Base-by-base conservation (phyloP, 1,284 basidiomycete species). In the Cryptococcus sp. region DNA sequence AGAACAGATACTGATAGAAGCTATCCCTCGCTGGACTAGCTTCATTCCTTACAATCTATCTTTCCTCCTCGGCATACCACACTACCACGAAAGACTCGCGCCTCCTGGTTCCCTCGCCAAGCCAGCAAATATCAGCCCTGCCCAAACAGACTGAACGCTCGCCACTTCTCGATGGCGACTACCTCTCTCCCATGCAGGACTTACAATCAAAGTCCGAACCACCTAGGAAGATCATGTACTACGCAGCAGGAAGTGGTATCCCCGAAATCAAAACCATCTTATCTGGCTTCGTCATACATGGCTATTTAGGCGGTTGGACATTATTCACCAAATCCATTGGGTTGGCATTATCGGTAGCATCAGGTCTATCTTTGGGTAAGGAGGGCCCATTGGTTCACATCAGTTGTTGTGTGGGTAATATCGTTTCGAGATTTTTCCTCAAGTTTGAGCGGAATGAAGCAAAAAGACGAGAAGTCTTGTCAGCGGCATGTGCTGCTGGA, bases 311-410 rank as follows among this genome's bases (percentile, higher is more conserved):
- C 25, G 85, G 81, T 40, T 86, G 91, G 59, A 91, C 88, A 0
- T 76, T 98, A 46, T 85, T 91, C 65, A 91, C 88, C n/a, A 98
- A 98, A 73, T 81, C 86, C 13, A 80, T 94, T 34, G 94, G 93
- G 4, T 74, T 98, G 51, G 85, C 93, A 1, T 78, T 98, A 3
- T 88, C 89, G 4, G 92, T 96, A 19, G 92, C 88, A 3, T 92
- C 89, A 1, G 93, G 92, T 1, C 77, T 97, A 25, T 86, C 87
- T 3, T 79, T 97, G 14, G 92, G 90, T 45, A 94, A 96, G 78
- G 94, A 97, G 76, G 94, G 94, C 0, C 94, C 93, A 0, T 88
- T 98, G 67, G 93, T 98, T 1, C 94, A 98, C 69, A 96, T 98
- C 55, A 91, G 91, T 1, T 87, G 87, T 49, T 97, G 92, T 73